Evolutionary conservation across 2,329 filamentous ascomycete genomes (phyloP).

Genomic region (Pseudogymnoascus sp.): DNA sequence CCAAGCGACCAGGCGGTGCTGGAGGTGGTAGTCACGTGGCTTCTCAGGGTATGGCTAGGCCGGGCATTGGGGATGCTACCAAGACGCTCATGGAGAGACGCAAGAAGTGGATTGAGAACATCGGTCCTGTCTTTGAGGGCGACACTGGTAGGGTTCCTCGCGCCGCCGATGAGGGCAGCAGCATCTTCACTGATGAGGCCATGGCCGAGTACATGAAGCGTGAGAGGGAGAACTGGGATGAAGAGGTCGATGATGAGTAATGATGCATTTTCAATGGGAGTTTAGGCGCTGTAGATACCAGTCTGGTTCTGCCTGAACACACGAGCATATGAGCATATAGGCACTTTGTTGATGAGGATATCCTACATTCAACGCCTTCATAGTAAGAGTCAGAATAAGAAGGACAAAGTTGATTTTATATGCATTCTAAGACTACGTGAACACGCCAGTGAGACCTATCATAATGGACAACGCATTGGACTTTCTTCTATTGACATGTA

Average conservation of each 20-base stretch:
- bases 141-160: slow-evolving; percentile 64
- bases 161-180: slow-evolving; percentile 53
- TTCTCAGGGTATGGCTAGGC: slow-evolving; percentile 59
- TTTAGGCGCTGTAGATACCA: slow-evolving; percentile 3
- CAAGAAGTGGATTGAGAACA: slow-evolving; percentile 81
- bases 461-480: background rate
- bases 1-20: slow-evolving; percentile 70
- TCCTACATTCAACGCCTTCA: too few relatives aligned
- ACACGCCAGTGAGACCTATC: background rate
- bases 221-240: slow-evolving; percentile 75
- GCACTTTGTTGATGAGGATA: background rate
- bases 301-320: background rate
- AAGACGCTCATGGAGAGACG: slow-evolving; percentile 88
- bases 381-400: background rate
- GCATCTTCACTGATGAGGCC: slow-evolving; percentile 65
- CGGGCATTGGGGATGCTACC: slow-evolving; percentile 83
- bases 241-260: slow-evolving; percentile 38
- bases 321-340: background rate
- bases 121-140: slow-evolving; percentile 80
- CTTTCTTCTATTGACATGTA: background rate
- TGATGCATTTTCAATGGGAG: slow-evolving; percentile 13
- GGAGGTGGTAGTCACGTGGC: slow-evolving; percentile 61
- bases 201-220: slow-evolving; percentile 73
- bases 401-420: background rate
- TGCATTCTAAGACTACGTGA: background rate